Evolutionary conservation across 768 basidiomycete species (phyloP).

Genomic region (Auricularia auricula-judae): DNA sequence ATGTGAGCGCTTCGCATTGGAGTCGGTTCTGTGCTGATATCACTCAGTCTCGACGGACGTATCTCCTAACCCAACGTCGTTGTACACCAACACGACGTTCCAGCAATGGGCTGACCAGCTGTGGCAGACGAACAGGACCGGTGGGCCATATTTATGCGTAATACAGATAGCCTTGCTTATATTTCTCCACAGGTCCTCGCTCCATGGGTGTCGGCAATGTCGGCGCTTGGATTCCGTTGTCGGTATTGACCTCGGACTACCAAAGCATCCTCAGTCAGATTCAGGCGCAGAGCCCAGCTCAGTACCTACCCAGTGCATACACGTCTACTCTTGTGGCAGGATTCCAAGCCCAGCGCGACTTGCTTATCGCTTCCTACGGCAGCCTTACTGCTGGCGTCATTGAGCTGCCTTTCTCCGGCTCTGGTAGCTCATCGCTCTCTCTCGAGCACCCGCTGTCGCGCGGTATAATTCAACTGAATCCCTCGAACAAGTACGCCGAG

Average conservation of each 20-base stretch:
- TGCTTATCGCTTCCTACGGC: neutral
- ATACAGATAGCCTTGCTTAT: no score
- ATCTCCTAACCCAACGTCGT: neutral
- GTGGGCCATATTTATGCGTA: no score
- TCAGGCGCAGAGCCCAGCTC: neutral
- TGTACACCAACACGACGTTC: neutral
- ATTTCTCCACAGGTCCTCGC: neutral
- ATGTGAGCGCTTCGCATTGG: no score
- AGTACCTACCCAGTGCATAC: neutral
- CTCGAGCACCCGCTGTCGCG: slow-evolving; percentile 7
- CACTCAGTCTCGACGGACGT: neutral
- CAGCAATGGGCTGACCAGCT: neutral
- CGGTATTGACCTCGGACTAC: neutral
- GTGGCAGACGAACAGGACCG: neutral
- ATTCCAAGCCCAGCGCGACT: neutral
- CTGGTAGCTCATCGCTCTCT: neutral
- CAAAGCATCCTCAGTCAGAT: neutral
- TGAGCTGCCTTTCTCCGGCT: neutral
- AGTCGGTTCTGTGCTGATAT: no score
- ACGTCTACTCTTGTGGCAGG: neutral
- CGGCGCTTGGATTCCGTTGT: neutral
- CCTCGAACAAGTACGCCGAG: neutral
- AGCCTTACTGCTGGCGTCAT: neutral
- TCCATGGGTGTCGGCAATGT: neutral
- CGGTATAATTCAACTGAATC: neutral